Base-by-base conservation (phyloP, 306 rosid genomes). In the Carpinus fangiana region DNA sequence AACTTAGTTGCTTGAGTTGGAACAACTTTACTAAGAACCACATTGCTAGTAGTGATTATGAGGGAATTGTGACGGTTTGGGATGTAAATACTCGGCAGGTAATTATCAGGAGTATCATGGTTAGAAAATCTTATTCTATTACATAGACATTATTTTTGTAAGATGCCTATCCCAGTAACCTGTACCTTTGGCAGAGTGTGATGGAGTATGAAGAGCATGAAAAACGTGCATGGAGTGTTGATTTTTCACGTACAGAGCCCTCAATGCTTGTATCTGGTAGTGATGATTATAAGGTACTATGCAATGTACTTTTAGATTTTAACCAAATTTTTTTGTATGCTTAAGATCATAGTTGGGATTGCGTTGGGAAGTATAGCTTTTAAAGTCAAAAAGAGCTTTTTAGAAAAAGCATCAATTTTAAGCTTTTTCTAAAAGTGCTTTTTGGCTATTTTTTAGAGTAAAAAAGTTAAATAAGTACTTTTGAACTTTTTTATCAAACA, bases 171-270 rank as follows among this genome's bases (percentile, higher is more conserved):
- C 18, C 48, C 53, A 76, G 55, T 80, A 72, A 55, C 77, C 16
- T 72, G 59, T 74, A 41, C 67, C 74, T 61, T 73, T 64, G 54
- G 68, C 90, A 95, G 98, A 91, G 99, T 85, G 65, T 95, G 80
- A 93, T 95, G 99, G 99, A 95, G 74, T 95, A 93, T 76, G 98
- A 95, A 89, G 99, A 95, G 83, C 98, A 95, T 90, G 99, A 95
- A 84, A 95, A 93, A 67, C 96, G 99, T 73, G 96, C 98, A 8
- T 95, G 99, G 99, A 95, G 99, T 84, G 99, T 95, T 85, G 99
- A 95, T 84, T 95, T 91, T 88, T 93, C 99, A 16, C 87, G 90
- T 79, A 93, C 96, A 46, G 98, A 93, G n/a, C 99, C 99, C 50
- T 85, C 96, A 8, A 93, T 85, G 99, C 97, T 95, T 66, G 94